These are phyloP conservation scores for Sphaerulina musiva DNA, from an alignment of 2,329 filamentous ascomycete species.

Conservation along the genomic window DNA sequence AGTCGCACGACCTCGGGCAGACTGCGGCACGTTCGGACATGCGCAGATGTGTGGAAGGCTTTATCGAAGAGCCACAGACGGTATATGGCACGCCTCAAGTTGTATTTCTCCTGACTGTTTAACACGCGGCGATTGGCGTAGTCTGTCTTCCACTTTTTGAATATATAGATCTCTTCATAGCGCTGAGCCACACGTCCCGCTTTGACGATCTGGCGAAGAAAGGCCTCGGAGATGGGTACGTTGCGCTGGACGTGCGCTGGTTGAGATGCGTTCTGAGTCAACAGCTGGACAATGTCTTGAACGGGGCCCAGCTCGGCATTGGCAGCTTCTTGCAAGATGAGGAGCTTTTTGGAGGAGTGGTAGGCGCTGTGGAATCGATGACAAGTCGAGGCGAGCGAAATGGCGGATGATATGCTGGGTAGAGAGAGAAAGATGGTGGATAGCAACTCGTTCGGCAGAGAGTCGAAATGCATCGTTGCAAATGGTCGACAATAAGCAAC, in stretches of 20 bases:
- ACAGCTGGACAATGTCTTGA: conserved; percentile 52
- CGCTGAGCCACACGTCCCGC: conserved; percentile 50
- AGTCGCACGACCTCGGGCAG: conserved; percentile 44
- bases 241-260: conserved; percentile 49
- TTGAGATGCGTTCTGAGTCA: conserved; percentile 56
- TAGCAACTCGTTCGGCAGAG: conserved; percentile 53
- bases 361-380: conserved; percentile 50
- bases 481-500: conserved; percentile 8
- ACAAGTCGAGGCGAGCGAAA: conserved; percentile 50
- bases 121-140: conserved; percentile 51
- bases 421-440: conserved; percentile 52
- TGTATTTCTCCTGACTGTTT: conserved; percentile 44
- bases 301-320: conserved; percentile 54
- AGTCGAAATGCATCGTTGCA: conserved; percentile 48
- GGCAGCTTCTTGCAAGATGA: conserved; percentile 49
- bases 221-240: conserved; percentile 49
- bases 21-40: conserved; percentile 47
- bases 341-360: conserved; percentile 48
- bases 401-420: conserved; percentile 47
- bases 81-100: conserved; percentile 53
- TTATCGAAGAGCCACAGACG: conserved; percentile 55
- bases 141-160: conserved; percentile 57
- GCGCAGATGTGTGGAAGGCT: conserved; percentile 51
- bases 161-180: conserved; percentile 56
- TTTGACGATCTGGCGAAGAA: conserved; percentile 51